These are phyloP conservation scores for Asclepias syriaca DNA, from an alignment of 257 asterid species.

Conservation along the genomic window DNA sequence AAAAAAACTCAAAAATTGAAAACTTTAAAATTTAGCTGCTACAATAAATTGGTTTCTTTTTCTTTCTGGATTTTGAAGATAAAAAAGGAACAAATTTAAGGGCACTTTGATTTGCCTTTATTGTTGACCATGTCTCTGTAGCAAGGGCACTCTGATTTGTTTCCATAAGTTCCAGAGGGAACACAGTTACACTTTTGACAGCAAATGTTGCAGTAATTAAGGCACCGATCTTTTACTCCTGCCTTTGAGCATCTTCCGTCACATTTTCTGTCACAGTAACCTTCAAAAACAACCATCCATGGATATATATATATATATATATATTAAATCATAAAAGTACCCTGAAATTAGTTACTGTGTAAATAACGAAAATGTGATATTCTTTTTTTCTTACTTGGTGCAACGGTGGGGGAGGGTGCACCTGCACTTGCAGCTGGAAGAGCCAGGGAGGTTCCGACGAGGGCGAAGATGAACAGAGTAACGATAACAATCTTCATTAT, in stretches of 20 bases:
- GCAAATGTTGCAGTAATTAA: conserved; percentile 34
- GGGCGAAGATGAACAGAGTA: conserved; percentile 24
- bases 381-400: conserved; percentile 24
- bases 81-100: conserved; percentile 16
- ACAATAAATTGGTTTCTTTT: conserved; percentile 22
- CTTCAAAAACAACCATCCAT: conserved; percentile 8
- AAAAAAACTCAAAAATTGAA: no score
- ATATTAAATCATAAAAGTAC: no score
- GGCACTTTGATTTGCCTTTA: conserved; percentile 42
- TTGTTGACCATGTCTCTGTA: conserved; percentile 36
- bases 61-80: background rate
- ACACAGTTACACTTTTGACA: conserved; percentile 39
- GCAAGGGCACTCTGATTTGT: conserved; percentile 44
- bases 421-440: conserved; percentile 12
- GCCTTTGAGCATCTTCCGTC: conserved; percentile 34
- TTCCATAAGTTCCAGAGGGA: conserved; percentile 45
- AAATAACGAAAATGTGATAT: no score
- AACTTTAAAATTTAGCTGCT: no score
- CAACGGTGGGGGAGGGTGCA: conserved; percentile 1
- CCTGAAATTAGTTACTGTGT: no score
- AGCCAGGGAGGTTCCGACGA: conserved; percentile 23
- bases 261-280: conserved; percentile 28
- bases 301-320: no score
- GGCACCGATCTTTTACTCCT: conserved; percentile 34
- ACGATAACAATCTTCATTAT: conserved; percentile 29